Percentiles rank a stretch among this genome's conserved stretches.
Conservation (phyloP, 176 grass and related monocot genomes). For the Triticum dicoccoides region DNA sequence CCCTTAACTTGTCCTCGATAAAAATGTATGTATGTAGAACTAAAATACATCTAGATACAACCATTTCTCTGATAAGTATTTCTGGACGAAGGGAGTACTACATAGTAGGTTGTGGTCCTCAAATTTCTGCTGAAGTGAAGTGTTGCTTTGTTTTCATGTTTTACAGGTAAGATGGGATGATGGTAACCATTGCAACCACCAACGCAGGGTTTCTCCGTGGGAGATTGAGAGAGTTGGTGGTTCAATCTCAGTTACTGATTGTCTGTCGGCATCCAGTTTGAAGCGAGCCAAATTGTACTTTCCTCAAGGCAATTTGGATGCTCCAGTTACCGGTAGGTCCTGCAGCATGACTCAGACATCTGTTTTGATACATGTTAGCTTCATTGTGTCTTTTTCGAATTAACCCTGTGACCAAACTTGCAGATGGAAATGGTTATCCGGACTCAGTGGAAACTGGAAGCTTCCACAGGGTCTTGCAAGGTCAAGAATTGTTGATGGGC, state of each 20-base stretch:
- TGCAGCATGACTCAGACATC: background rate
- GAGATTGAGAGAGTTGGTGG: slow-evolving; percentile 66
- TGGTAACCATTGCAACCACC: slow-evolving; percentile 36
- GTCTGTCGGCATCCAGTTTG: slow-evolving; percentile 43
- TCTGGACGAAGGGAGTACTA: background rate
- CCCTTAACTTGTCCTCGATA: background rate
- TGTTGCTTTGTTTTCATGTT: slow-evolving; percentile 23
- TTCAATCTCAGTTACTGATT: slow-evolving; percentile 37
- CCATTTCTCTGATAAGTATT: too few relatives aligned
- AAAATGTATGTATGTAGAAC: too few relatives aligned
- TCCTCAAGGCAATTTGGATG: slow-evolving; percentile 42
- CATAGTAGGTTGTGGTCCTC: background rate
- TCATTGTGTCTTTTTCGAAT: background rate
- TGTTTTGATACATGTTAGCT: background rate
- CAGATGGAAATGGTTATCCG: slow-evolving; percentile 62
- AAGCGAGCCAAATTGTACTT: slow-evolving; percentile 76
- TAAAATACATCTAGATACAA: too few relatives aligned
- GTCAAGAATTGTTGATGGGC: slow-evolving; percentile 96
- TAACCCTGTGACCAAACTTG: slow-evolving; percentile 30
- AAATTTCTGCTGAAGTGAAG: background rate
- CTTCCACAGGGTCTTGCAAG: slow-evolving; percentile 98
- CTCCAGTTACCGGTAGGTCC: slow-evolving; percentile 49
- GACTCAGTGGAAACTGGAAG: slow-evolving; percentile 57
- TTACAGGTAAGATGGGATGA: slow-evolving; percentile 84
- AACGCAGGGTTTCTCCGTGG: slow-evolving; percentile 90